Percentiles rank a stretch among this genome's conserved stretches.
These are phyloP conservation scores for Puccinia polysora DNA, from an alignment of 1,284 basidiomycete genomes.

Conservation along the genomic window DNA sequence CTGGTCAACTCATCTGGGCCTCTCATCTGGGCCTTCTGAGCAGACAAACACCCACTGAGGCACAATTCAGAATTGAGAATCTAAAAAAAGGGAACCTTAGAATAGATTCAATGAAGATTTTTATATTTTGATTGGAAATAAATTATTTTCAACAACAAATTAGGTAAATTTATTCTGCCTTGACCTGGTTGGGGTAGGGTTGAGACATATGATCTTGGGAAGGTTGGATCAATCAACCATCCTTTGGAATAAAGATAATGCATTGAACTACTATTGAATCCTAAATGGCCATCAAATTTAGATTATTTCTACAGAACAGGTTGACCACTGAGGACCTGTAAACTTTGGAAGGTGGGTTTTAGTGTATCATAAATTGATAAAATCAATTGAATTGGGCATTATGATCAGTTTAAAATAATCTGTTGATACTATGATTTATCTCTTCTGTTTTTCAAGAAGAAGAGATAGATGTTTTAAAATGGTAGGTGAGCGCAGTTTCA, in stretches of 20 bases:
- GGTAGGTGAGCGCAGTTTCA: conserved; percentile 72
- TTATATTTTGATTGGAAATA: background rate
- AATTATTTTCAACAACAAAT: conserved; percentile 80
- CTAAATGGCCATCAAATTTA: conserved; percentile 63
- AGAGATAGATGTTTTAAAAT: conserved; percentile 50
- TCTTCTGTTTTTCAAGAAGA: background rate
- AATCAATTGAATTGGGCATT: background rate
- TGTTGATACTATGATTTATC: background rate
- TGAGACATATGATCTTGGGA: background rate
- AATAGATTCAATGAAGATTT: too few species aligned
- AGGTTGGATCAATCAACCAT: conserved; percentile 62
- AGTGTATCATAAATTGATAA: background rate
- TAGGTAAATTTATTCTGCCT: conserved; percentile 83
- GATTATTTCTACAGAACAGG: conserved; percentile 79
- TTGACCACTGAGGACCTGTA: conserved; percentile 90
- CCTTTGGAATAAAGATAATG: conserved; percentile 76
- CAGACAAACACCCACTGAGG: too few species aligned
- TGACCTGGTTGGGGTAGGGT: conserved; percentile 48
- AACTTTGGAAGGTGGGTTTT: conserved; percentile 53
- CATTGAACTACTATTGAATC: conserved; percentile 75
- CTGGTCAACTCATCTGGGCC: too few species aligned
- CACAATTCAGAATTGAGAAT: too few species aligned
- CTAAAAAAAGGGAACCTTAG: too few species aligned
- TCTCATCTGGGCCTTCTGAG: too few species aligned
- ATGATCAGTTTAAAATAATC: background rate